These are phyloP conservation scores for Diaporthe vaccinii DNA, from an alignment of 2,329 filamentous ascomycete genomes.

Conservation along the genomic window DNA sequence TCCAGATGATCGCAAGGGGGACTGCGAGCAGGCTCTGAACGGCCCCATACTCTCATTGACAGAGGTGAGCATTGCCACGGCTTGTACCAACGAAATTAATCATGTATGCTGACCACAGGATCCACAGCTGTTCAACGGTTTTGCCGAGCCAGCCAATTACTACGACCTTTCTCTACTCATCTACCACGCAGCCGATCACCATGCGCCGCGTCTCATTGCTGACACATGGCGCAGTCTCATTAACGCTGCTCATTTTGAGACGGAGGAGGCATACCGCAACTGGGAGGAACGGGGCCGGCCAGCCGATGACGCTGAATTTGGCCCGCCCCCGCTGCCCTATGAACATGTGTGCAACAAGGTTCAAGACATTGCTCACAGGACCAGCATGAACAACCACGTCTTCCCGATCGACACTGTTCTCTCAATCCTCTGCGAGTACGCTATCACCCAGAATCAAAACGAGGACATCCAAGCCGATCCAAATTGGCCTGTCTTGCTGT, in stretches of 20 bases:
- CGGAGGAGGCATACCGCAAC: constrained; percentile 53
- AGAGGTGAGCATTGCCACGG: constrained; percentile 68
- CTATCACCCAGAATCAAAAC: constrained; percentile 70
- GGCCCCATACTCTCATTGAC: constrained; percentile 83
- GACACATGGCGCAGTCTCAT: constrained; percentile 89
- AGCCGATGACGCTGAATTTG: constrained; percentile 49
- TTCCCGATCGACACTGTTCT: constrained; percentile 74
- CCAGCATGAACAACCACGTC: constrained; percentile 74
- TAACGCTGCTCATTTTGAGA: constrained; percentile 75
- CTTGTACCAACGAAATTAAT: neutral
- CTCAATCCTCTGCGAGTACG: constrained; percentile 73
- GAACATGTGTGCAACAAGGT: constrained; percentile 77
- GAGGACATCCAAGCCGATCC: constrained; percentile 69
- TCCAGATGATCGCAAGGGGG: constrained; percentile 69
- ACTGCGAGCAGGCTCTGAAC: constrained; percentile 78
- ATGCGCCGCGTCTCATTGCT: constrained; percentile 86
- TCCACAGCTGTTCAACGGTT: constrained; percentile 87
- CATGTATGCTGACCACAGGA: neutral
- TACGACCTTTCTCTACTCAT: constrained; percentile 94
- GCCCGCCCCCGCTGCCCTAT: constrained; percentile 70
- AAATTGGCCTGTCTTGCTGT: constrained; percentile 69
- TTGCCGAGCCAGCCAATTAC: constrained; percentile 88
- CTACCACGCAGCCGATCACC: constrained; percentile 91
- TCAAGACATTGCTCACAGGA: constrained; percentile 74
- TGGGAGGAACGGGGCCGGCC: constrained; percentile 58